Evolutionary conservation across 164 flowering plant genomes (phyloP), one percentile per base, ranked within the genome.

Genomic region (Umbilicus rupestris): DNA sequence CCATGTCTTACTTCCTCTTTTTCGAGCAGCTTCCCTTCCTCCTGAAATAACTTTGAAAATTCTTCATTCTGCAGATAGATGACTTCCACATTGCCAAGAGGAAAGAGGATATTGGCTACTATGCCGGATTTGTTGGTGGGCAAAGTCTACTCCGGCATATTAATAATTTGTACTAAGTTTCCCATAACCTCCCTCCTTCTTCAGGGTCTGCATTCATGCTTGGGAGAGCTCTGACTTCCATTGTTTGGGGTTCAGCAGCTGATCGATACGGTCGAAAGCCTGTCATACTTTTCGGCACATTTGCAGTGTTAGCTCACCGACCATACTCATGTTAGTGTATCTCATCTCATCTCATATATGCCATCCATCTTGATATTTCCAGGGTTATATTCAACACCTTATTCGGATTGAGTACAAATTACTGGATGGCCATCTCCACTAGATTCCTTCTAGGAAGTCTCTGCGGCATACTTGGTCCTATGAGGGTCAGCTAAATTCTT

Each of bases 251-350:
- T 76, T n/a, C 82, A 10, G 69, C 84, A 15, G 85, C 97, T 57
- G 97, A 92, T 79, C 81, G 84, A 55, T 85, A 83, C 73, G 97
- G 97, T 67, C 83, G 97, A 50, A 89, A 85, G 66, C 97, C 97
- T 37, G 84, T 87, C 24, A 86, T 89, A 50, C 45, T 92, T 1
- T 60, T 84, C 0, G 90, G 97, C 35, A 75, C 73, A 28, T 3
- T 71, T 20, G 29, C 90, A 73, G 87, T 92, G 97, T 91, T 42
- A 81, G 98, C 78, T n/a, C n/a, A n/a, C n/a, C 55, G 17, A 24
- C 22, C 9, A 44, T 16, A 9, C 60, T 22, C 12, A 28, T 19
- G 24, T 24, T 31, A 35, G 24, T 39, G 44, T 19, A 3, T 14
- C 2, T 33, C 42, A 20, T 62, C n/a, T n/a, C n/a, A n/a, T n/a